Percentiles rank a stretch among this genome's conserved stretches.
phyloP scores from a whole-genome alignment of 1,139 yeast species.

The Sugiyamaella castrensis region DNA sequence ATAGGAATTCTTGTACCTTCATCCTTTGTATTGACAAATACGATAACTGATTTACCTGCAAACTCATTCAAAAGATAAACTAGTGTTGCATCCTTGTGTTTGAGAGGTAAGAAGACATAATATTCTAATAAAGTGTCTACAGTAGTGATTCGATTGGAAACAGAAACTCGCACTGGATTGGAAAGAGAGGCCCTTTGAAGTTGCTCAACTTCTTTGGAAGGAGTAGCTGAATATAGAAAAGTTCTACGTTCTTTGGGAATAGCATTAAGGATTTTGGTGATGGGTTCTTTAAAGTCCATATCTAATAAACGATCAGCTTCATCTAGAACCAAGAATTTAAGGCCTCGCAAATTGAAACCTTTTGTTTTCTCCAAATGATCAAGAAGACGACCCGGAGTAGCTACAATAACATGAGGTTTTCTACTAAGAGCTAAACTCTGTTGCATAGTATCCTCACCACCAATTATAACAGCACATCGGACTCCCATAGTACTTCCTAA shows the following conservation, averaged over 20 bases:
- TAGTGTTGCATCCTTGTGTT: constrained; percentile 83
- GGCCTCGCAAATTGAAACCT: constrained; percentile 78
- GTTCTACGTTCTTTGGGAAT: constrained; percentile 88
- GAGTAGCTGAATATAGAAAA: constrained; percentile 89
- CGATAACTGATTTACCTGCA: constrained; percentile 82
- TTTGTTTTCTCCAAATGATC: constrained; percentile 95
- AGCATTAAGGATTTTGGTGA: constrained; percentile 78
- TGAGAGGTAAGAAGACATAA: constrained; percentile 88
- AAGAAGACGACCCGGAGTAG: constrained; percentile 94
- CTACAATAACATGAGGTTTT: constrained; percentile 91
- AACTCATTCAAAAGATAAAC: constrained; percentile 78
- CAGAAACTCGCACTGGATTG: constrained; percentile 90
- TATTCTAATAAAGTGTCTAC: constrained; percentile 90
- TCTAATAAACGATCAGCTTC: constrained; percentile 95
- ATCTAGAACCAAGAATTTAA: constrained; percentile 87
- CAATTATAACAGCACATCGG: constrained; percentile 81
- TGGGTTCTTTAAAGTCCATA: constrained; percentile 94
- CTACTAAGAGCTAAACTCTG: constrained; percentile 92
- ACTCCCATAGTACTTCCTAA: constrained; percentile 89
- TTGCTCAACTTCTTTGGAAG: constrained; percentile 92
- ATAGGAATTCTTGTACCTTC: constrained; percentile 90
- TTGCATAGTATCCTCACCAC: constrained; percentile 99
- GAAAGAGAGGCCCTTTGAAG: constrained; percentile 87
- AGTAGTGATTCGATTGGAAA: constrained; percentile 83
- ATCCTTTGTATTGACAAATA: constrained; percentile 92